Conservation (phyloP, 2,329 filamentous ascomycete genomes). For the Aspergillus oerlinghausenensis region DNA sequence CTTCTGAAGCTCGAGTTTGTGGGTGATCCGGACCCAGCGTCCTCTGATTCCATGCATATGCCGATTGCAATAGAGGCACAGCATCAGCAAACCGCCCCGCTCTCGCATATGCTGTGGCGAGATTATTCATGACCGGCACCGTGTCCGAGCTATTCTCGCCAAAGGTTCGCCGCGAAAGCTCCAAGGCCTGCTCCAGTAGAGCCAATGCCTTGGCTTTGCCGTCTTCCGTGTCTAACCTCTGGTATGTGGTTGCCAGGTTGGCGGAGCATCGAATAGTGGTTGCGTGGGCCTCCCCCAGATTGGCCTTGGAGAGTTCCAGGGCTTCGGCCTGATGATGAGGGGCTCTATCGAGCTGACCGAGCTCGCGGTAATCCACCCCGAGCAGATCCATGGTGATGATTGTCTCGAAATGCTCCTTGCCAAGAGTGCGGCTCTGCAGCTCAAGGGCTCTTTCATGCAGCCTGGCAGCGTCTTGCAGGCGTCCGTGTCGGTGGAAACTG, state of each 20-base stretch:
- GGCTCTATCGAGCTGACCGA: not conserved
- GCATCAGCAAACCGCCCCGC: not conserved
- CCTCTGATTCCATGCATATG: not conserved
- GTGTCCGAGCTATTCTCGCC: not conserved
- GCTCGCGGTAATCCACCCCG: not conserved
- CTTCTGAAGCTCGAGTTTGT: not conserved
- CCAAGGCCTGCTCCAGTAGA: not conserved
- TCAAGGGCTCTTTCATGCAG: not conserved
- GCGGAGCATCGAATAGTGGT: not conserved
- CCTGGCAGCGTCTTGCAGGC: not conserved
- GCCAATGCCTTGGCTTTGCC: not conserved
- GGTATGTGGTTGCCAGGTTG: not conserved
- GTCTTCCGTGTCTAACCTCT: not conserved
- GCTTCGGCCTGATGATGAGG: not conserved
- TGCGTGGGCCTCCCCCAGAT: not conserved
- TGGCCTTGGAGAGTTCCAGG: not conserved
- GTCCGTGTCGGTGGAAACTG: not conserved
- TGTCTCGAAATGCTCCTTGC: not conserved
- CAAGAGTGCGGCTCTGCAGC: not conserved
- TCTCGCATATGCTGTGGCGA: not conserved
- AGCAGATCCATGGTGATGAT: constrained; percentile 1
- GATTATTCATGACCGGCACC: not conserved
- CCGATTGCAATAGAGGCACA: not conserved
- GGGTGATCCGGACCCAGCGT: not conserved
- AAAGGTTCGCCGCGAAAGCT: not conserved